A percentile compares a stretch with the other conserved stretches of the same genome.
phyloP scores from a whole-genome alignment of 148 eudicot species.

The Heliosperma pusillum region DNA sequence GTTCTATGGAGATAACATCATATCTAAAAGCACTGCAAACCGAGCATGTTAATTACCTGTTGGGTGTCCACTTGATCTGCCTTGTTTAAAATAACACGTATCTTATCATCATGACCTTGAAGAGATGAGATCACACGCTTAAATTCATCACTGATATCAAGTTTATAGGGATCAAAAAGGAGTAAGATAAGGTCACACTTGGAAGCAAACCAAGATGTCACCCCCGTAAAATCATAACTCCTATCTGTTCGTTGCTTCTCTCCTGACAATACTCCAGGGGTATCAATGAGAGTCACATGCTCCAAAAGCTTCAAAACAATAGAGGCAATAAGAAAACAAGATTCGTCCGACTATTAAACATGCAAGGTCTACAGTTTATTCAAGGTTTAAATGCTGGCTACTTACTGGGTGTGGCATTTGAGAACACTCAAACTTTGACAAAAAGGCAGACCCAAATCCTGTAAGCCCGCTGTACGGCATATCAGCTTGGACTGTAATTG shows the following conservation, averaged over 20 bases:
- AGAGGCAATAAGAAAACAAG: conserved; percentile 6
- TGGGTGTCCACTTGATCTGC: conserved; percentile 96
- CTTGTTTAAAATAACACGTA: conserved; percentile 85
- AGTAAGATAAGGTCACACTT: conserved; percentile 85
- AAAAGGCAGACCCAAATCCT: conserved; percentile 73
- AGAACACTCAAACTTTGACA: conserved; percentile 86
- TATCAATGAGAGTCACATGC: conserved; percentile 82
- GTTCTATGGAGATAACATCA: not conserved
- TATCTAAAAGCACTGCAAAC: not conserved
- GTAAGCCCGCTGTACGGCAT: conserved; percentile 78
- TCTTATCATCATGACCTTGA: conserved; percentile 84
- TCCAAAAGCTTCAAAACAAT: conserved; percentile 56
- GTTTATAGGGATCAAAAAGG: conserved; percentile 87
- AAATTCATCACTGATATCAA: conserved; percentile 90
- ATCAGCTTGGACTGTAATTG: conserved; percentile 75
- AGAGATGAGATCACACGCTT: conserved; percentile 84
- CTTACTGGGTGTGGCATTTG: conserved; percentile 93
- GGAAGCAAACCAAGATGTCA: conserved; percentile 93
- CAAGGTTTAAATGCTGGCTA: not conserved
- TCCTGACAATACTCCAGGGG: conserved; percentile 94
- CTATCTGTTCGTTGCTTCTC: conserved; percentile 87
- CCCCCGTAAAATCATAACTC: conserved; percentile 92
- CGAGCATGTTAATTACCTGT: conserved; percentile 42
- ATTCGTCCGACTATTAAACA: conserved; percentile 11
- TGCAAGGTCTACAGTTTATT: not conserved